Base-by-base conservation (phyloP, 1,284 basidiomycete genomes). In the Puccinia hordei region DNA sequence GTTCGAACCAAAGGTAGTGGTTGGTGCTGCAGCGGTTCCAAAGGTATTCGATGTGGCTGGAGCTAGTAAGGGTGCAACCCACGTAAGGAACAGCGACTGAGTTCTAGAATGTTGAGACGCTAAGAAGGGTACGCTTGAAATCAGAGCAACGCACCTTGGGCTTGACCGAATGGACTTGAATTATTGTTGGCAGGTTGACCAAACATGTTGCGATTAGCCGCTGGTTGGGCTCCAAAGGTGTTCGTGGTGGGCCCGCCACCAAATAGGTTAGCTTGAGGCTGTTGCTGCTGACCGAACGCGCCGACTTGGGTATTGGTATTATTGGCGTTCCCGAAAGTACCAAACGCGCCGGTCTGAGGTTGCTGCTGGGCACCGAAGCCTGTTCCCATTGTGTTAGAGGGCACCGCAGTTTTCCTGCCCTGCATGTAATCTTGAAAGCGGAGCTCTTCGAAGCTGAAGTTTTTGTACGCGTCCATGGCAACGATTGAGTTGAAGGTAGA, bases 391-490 rank as follows among this genome's bases (percentile, higher is more conserved):
- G 69, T 66, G 33, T 73, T 73, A 1, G 71, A 44, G 46, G 78
- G 71, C n/a, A 80, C 51, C 17, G 71, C 78, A 44, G 71, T 73
- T 68, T 80, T 80, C 30, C 78, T 55, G 44, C 78, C 78, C 61
- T 73, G 78, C 46, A 55, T 15, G 44, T 80, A 80, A 55, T 80
- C 78, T 57, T 80, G 78, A 24, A 80, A 73, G 15, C 78, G 69
- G 19, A 80, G 69, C 59, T 80, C 78, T 44, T 80, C 78, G 68
- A 80, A 80, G 33, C 71, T 73, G 24, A 63, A 73, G 59, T 66
- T 80, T 63, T 80, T 80, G 59, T 80, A 80, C 51, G 78, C 71
- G 41, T 80, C 78, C 78, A 80, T 80, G 27, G 71, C 78, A 15
- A 65, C 57, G 35, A 80, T 80, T 17, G 71, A 73, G 35, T 80